phyloP scores from a whole-genome alignment of 169 alveolate species.

The Besnoitia besnoiti region DNA sequence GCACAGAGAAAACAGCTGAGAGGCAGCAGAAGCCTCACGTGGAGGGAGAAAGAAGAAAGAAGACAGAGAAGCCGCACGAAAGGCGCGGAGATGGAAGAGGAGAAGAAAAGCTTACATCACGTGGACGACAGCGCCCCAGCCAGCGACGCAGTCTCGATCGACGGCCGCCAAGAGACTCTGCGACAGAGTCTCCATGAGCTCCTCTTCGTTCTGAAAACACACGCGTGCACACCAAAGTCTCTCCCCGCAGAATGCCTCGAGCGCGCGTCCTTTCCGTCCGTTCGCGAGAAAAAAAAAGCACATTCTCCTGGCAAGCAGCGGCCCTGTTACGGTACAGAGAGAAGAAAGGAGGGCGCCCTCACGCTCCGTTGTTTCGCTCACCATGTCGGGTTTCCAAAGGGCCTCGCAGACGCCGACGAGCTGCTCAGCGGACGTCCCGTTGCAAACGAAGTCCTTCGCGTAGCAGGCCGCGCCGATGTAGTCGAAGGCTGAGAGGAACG shows the following conservation, averaged over 20 bases:
- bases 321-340: background rate
- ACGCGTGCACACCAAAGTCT: background rate
- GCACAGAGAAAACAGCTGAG: background rate
- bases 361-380: slow-evolving; percentile 37
- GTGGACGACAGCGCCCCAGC: slow-evolving; percentile 97
- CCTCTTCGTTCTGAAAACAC: slow-evolving; percentile 82
- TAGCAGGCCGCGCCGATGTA: slow-evolving; percentile 73
- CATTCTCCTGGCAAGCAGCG: background rate
- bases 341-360: background rate
- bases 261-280: too few relatives aligned
- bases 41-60: slow-evolving; percentile 24
- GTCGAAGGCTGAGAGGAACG: slow-evolving; percentile 69
- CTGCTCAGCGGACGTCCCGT: slow-evolving; percentile 95
- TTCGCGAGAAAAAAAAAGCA: background rate
- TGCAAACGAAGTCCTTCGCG: slow-evolving; percentile 88
- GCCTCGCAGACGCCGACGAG: slow-evolving; percentile 97
- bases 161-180: slow-evolving; percentile 94
- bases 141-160: slow-evolving; percentile 96
- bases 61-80: background rate
- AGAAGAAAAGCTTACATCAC: slow-evolving; percentile 75
- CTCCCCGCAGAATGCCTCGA: too few relatives aligned
- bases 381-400: slow-evolving; percentile 91
- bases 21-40: background rate
- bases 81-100: too few relatives aligned
- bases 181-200: slow-evolving; percentile 92